Evolutionary conservation across 78 protist species (phyloP).

Genomic region (Acrasis kona): DNA sequence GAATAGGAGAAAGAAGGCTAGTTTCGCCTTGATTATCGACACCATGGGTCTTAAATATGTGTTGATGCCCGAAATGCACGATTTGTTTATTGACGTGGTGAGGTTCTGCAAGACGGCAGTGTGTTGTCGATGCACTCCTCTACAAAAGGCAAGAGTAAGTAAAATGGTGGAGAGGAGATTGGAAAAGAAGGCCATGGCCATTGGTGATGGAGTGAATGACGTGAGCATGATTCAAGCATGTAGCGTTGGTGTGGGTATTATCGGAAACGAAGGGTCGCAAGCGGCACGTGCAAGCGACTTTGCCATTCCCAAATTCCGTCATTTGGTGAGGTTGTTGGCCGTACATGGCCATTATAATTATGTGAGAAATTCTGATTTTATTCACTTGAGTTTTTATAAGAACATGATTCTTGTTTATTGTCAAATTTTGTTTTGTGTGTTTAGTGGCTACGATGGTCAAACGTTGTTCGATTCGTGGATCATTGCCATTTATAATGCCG

Average conservation of each 20-base stretch:
- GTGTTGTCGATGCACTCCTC: constrained; percentile 38
- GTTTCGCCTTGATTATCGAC: neutral
- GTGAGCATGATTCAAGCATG: constrained; percentile 57
- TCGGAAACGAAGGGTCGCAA: constrained; percentile 86
- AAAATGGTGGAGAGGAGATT: constrained; percentile 7
- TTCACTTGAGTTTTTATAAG: constrained; percentile 49
- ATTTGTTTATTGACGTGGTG: constrained; percentile 33
- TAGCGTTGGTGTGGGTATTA: constrained; percentile 88
- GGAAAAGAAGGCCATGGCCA: constrained; percentile 68
- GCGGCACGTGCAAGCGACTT: constrained; percentile 79
- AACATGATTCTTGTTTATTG: constrained; percentile 42
- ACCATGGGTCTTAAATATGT: neutral
- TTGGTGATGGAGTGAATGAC: constrained; percentile 96
- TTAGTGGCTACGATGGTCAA: constrained; percentile 58
- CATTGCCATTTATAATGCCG: constrained; percentile 12
- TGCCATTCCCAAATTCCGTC: constrained; percentile 76
- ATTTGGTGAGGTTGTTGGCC: constrained; percentile 39
- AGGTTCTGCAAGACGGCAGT: constrained; percentile 42
- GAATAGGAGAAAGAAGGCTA: neutral
- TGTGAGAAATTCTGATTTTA: constrained; percentile 31
- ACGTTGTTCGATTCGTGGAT: constrained; percentile 38
- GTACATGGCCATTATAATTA: constrained; percentile 60
- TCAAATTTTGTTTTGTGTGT: constrained; percentile 58
- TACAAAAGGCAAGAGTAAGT: constrained; percentile 55
- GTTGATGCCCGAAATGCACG: constrained; percentile 1